Evolutionary conservation across 371 early-diverging fungal genomes (phyloP).

Genomic region (Mucor piriformis): DNA sequence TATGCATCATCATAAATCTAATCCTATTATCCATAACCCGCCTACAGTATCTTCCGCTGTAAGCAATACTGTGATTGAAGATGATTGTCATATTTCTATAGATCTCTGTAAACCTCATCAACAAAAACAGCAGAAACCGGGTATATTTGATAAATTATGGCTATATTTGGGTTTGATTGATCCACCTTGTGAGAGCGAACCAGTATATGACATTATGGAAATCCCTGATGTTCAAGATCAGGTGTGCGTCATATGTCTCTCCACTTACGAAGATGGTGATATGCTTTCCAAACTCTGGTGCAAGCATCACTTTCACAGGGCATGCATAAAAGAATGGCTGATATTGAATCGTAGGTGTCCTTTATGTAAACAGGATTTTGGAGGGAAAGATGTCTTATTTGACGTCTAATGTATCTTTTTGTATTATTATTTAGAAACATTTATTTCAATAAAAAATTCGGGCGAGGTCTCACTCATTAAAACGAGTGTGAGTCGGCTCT

Average conservation of each 20-base stretch:
- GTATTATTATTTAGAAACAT: not conserved
- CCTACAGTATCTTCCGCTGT: not conserved
- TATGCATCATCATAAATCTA: not conserved
- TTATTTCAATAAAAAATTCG: not conserved
- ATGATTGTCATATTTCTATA: constrained; percentile 10
- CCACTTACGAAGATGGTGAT: constrained; percentile 66
- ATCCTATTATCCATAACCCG: not conserved
- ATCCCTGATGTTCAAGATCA: constrained; percentile 48
- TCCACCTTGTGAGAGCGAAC: constrained; percentile 20
- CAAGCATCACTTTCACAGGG: constrained; percentile 43
- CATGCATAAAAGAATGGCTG: constrained; percentile 40
- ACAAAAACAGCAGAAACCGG: constrained; percentile 8
- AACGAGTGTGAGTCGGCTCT: too few species aligned
- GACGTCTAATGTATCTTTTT: not conserved
- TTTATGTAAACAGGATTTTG: constrained; percentile 40
- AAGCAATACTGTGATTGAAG: not conserved
- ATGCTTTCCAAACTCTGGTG: constrained; percentile 60
- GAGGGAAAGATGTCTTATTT: constrained; percentile 27
- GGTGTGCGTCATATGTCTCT: constrained; percentile 67
- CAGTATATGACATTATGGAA: constrained; percentile 33
- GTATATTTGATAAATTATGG: constrained; percentile 34
- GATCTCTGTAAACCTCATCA: constrained; percentile 19
- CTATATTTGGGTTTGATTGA: constrained; percentile 31
- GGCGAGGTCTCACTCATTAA: too few species aligned
- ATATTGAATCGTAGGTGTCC: constrained; percentile 37